Conservation (phyloP, 768 basidiomycete genomes). For the Chalciporus piperatus region DNA sequence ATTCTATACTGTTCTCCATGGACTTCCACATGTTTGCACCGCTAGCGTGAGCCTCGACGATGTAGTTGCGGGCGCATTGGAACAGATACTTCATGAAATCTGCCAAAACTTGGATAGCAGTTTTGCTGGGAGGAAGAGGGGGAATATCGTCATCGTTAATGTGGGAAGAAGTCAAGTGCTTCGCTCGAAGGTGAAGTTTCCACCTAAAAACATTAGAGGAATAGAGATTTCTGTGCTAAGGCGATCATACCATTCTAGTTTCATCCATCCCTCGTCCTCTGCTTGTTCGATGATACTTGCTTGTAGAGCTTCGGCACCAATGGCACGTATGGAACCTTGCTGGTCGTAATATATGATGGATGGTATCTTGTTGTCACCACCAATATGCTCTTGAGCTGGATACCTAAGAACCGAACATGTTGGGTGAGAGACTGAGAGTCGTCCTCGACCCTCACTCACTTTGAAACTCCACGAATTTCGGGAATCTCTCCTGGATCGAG, state of each 20-base stretch:
- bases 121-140: constrained; percentile 21
- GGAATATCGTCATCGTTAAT: constrained; percentile 21
- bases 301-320: constrained; percentile 42
- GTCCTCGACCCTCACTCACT: constrained; percentile 12
- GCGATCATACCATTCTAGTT: constrained; percentile 37
- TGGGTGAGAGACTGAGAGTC: no score
- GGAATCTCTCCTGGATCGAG: constrained; percentile 36
- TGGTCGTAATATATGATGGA: constrained; percentile 47
- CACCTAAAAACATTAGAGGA: constrained; percentile 18
- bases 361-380: constrained; percentile 48
- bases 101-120: constrained; percentile 18
- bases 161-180: constrained; percentile 20
- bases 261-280: constrained; percentile 35
- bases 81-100: constrained; percentile 32
- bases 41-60: constrained; percentile 26
- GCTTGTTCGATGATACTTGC: constrained; percentile 36
- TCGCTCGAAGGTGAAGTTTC: constrained; percentile 37
- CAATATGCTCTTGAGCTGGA: constrained; percentile 43
- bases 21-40: constrained; percentile 19
- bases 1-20: constrained; percentile 17
- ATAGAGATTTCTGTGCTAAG: no score
- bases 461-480: constrained; percentile 25
- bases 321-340: constrained; percentile 36
- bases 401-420: constrained; percentile 30
- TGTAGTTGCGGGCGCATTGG: constrained; percentile 18